Conservation (phyloP, 345 rosid genomes). For the Gossypium thurberi region DNA sequence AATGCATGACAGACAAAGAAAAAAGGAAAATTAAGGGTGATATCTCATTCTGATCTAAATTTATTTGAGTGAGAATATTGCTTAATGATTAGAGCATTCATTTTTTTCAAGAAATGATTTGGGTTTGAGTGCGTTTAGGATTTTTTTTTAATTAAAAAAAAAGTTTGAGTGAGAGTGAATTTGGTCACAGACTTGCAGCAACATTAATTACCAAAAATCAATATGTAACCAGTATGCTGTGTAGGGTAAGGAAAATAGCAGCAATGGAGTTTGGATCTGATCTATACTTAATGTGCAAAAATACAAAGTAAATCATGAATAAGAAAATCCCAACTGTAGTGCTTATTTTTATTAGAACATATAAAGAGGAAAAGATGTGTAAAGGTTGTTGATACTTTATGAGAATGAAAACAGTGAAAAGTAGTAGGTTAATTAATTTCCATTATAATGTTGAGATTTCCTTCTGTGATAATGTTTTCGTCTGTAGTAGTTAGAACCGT, state of each 20-base stretch:
- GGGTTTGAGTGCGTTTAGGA: accelerated
- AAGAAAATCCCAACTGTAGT: too few relatives aligned
- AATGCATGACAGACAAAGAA: too few relatives aligned
- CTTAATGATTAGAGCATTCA: too few relatives aligned
- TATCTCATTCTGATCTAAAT: neutral
- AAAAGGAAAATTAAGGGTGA: neutral
- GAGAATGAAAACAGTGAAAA: too few relatives aligned
- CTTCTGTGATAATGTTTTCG: too few relatives aligned
- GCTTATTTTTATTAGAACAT: too few relatives aligned
- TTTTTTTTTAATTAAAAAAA: too few relatives aligned
- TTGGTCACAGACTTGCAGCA: neutral
- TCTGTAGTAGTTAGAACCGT: too few relatives aligned
- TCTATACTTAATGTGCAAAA: neutral
- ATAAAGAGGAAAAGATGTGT: too few relatives aligned
- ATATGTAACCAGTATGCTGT: neutral
- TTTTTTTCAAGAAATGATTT: too few relatives aligned
- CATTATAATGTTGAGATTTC: neutral
- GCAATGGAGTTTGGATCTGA: neutral
- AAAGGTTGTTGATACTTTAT: too few relatives aligned
- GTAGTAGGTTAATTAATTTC: too few relatives aligned
- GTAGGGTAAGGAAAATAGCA: neutral
- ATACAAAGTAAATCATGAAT: neutral
- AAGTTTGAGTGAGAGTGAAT: neutral
- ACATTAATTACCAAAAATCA: neutral
- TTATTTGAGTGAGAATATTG: neutral